These are phyloP conservation scores for Leccinum longicurvipes DNA, from an alignment of 768 basidiomycete genomes.

Conservation along the genomic window DNA sequence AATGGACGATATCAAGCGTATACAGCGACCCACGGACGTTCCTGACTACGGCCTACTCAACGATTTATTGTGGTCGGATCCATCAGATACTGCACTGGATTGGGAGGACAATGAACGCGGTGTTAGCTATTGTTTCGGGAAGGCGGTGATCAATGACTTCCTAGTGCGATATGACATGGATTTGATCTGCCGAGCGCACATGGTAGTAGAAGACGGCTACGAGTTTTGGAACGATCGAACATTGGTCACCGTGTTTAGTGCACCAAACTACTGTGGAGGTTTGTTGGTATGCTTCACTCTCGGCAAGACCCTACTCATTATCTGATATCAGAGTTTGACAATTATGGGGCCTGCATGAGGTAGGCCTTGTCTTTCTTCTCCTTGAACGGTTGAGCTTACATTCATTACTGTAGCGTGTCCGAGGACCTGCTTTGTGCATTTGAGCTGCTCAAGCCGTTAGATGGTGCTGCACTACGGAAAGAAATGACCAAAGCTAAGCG, in stretches of 20 bases:
- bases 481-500: conserved; percentile 99
- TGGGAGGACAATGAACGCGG: conserved; percentile 99
- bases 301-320: conserved; percentile 14
- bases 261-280: conserved; percentile 97
- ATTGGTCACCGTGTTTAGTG: conserved; percentile 96
- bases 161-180: conserved; percentile 96
- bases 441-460: conserved; percentile 93
- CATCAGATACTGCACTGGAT: conserved; percentile 93
- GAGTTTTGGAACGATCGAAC: conserved; percentile 99
- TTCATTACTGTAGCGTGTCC: conserved; percentile 62
- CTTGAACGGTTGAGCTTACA: conserved; percentile 8
- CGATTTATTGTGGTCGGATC: conserved; percentile 97
- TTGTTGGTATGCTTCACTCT: conserved; percentile 33
- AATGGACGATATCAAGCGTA: conserved; percentile 99
- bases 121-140: conserved; percentile 98
- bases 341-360: conserved; percentile 96
- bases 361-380: conserved; percentile 29
- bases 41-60: conserved; percentile 97
- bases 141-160: conserved; percentile 95
- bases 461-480: conserved; percentile 90
- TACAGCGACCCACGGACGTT: conserved; percentile 96
- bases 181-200: conserved; percentile 98
- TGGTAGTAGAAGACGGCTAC: conserved; percentile 99
- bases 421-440: conserved; percentile 98
- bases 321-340: conserved; percentile 73